phyloP scores from a whole-genome alignment of 495 filamentous ascomycete species.

The Penicillium antarcticum region DNA sequence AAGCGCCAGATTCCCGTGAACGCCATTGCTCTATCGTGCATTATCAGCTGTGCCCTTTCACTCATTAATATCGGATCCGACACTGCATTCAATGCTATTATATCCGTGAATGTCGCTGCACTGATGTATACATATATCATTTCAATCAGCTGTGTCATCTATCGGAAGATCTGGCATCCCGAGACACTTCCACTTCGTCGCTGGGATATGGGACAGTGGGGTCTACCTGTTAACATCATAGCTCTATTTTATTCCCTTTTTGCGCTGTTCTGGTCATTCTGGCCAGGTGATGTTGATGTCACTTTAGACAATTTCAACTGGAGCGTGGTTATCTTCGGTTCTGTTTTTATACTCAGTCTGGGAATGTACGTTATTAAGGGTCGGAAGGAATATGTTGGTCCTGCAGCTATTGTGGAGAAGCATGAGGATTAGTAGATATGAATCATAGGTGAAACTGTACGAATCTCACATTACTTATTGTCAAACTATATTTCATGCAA shows the following conservation, averaged over 20 bases:
- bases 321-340: constrained; percentile 44
- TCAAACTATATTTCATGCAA: too few species aligned
- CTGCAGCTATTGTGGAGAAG: constrained; percentile 17
- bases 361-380: constrained; percentile 32
- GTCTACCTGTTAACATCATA: constrained; percentile 33
- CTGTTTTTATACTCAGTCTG: constrained; percentile 33
- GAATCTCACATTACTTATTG: too few species aligned
- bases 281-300: constrained; percentile 31
- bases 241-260: constrained; percentile 26
- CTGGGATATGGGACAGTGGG: constrained; percentile 37
- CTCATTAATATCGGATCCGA: constrained; percentile 37
- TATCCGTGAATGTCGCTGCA: constrained; percentile 37
- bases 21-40: constrained; percentile 25
- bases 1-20: constrained; percentile 45
- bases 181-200: constrained; percentile 36
- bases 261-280: constrained; percentile 39
- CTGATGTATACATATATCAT: constrained; percentile 33
- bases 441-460: too few species aligned
- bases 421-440: background rate
- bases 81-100: constrained; percentile 42
- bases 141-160: constrained; percentile 34
- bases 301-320: constrained; percentile 46
- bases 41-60: constrained; percentile 14
- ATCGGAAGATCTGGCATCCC: constrained; percentile 28
- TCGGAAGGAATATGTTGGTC: constrained; percentile 24